phyloP scores from a whole-genome alignment of 2,329 filamentous ascomycete genomes.

The Phoma sp. region DNA sequence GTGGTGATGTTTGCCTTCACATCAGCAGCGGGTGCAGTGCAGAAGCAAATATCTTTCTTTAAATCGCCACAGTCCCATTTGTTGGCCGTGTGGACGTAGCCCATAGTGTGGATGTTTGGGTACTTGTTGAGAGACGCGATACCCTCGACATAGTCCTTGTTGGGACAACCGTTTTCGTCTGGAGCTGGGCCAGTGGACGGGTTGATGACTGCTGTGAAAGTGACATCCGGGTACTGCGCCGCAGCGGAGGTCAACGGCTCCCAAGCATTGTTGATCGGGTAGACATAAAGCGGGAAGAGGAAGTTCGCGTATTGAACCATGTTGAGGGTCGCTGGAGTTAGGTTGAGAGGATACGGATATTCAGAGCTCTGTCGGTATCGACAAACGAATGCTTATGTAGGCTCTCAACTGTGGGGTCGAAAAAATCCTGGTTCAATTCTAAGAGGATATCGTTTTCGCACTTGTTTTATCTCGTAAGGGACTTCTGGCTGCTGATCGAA shows the following conservation, averaged over 20 bases:
- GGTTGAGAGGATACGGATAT: not conserved
- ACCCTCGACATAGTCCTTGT: conserved; percentile 11
- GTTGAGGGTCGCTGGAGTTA: not conserved
- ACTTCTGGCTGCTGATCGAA: not conserved
- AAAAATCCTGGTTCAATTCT: not conserved
- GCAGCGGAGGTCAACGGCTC: conserved; percentile 13
- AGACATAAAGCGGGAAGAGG: conserved; percentile 16
- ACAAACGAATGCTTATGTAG: not conserved
- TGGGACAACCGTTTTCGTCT: conserved; percentile 8
- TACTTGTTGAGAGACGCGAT: conserved; percentile 5
- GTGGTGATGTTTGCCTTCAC: conserved; percentile 17
- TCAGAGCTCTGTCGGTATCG: not conserved
- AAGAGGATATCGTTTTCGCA: not conserved
- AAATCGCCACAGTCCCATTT: conserved; percentile 3
- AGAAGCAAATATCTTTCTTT: conserved; percentile 8
- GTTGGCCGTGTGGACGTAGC: conserved; percentile 18
- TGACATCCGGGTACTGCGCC: conserved; percentile 13
- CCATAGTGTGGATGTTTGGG: conserved; percentile 16
- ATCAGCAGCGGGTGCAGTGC: conserved; percentile 7
- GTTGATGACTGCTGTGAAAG: conserved; percentile 16
- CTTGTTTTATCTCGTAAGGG: not conserved
- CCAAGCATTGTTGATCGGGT: conserved; percentile 14
- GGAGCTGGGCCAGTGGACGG: conserved; percentile 9
- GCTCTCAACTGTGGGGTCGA: not conserved
- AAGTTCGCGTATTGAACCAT: conserved; percentile 19